These are phyloP conservation scores for Arthroderma sp. DNA, from an alignment of 2,329 filamentous ascomycete genomes.

Conservation along the genomic window DNA sequence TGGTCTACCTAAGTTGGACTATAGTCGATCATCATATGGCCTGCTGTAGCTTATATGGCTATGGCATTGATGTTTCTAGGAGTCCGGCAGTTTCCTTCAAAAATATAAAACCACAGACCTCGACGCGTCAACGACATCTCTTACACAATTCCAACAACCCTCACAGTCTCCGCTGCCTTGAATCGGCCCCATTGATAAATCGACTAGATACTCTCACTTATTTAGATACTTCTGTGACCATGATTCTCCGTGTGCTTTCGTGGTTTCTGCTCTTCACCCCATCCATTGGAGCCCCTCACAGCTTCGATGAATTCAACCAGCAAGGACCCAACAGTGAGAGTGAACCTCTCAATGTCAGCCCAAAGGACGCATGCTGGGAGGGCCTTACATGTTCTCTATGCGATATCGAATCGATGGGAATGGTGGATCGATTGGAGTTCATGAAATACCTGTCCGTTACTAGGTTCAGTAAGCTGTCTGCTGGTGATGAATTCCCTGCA, in stretches of 20 bases:
- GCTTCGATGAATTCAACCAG: neutral
- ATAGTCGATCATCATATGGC: too few relatives aligned
- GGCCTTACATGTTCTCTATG: conserved; percentile 16
- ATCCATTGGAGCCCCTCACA: neutral
- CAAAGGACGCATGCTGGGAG: conserved; percentile 13
- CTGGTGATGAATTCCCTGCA: conserved; percentile 16
- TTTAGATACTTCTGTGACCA: neutral
- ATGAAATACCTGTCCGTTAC: conserved; percentile 17
- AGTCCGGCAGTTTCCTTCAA: too few relatives aligned
- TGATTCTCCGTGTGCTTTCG: neutral
- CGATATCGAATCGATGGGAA: conserved; percentile 17
- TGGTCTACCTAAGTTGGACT: too few relatives aligned
- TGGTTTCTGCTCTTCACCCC: neutral
- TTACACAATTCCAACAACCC: too few relatives aligned
- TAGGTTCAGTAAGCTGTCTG: conserved; percentile 13
- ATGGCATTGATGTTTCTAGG: too few relatives aligned
- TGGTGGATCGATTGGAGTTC: conserved; percentile 16
- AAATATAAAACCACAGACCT: too few relatives aligned
- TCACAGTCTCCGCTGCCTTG: too few relatives aligned
- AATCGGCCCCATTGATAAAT: neutral
- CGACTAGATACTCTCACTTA: neutral
- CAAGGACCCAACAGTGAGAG: neutral
- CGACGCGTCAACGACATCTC: too few relatives aligned
- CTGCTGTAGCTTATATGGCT: too few relatives aligned
- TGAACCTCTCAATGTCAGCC: neutral